These are phyloP conservation scores for Styphnolobium japonicum DNA, from an alignment of 306 rosid genomes.

Conservation along the genomic window DNA sequence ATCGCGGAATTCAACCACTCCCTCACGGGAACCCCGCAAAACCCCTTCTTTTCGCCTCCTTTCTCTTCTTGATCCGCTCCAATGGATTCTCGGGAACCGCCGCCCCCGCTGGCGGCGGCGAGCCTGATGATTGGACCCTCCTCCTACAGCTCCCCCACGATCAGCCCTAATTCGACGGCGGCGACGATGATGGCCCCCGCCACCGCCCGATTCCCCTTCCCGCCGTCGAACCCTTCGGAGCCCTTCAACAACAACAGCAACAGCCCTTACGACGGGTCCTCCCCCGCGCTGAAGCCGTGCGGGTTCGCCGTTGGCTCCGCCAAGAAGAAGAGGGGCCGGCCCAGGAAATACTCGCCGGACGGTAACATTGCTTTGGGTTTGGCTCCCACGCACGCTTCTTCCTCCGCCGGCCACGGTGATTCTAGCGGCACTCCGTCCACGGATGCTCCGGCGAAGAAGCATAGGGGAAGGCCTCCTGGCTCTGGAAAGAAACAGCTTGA, in stretches of 20 bases:
- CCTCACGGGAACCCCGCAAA: too few species aligned
- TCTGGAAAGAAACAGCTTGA: conserved; percentile 87
- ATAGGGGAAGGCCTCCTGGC: conserved; percentile 86
- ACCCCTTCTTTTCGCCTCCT: too few species aligned
- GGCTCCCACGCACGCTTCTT: conserved; percentile 52
- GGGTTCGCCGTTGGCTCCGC: conserved; percentile 48
- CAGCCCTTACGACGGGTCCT: conserved; percentile 59
- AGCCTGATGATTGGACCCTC: conserved; percentile 52
- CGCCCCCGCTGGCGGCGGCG: conserved; percentile 29
- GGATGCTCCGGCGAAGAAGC: conserved; percentile 61
- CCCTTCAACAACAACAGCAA: conserved; percentile 22
- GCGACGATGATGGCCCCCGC: conserved; percentile 47
- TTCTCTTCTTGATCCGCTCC: conserved; percentile 21
- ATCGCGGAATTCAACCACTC: too few species aligned
- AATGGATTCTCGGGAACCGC: conserved; percentile 76
- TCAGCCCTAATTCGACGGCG: conserved; percentile 50
- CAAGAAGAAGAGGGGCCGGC: conserved; percentile 92
- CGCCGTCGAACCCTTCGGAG: conserved; percentile 46
- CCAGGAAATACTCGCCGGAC: conserved; percentile 86
- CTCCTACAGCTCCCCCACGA: conserved; percentile 46
- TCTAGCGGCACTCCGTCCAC: conserved; percentile 53
- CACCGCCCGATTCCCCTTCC: conserved; percentile 68
- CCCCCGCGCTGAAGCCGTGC: conserved; percentile 45
- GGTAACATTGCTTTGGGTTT: conserved; percentile 84
- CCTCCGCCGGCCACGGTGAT: conserved; percentile 51